Conservation (phyloP, 129 eudicot genomes). For the Silybum marianum region DNA sequence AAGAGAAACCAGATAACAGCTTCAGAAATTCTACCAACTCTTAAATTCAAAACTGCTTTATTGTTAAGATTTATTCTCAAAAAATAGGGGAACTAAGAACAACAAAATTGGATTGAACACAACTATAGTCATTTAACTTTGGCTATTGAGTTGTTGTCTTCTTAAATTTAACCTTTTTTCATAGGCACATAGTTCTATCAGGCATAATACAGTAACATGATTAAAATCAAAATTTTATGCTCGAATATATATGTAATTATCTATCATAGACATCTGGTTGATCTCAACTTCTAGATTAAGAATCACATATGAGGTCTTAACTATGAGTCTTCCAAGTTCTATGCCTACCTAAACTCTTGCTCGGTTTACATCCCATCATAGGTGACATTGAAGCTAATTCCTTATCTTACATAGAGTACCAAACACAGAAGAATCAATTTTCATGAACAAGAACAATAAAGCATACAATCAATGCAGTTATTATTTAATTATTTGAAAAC, state of each 20-base stretch:
- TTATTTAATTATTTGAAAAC: slow-evolving; percentile 6
- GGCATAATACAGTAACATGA: slow-evolving; percentile 2
- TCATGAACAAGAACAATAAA: slow-evolving; percentile 15
- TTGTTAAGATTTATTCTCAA: slow-evolving; percentile 4
- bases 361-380: slow-evolving; percentile 13
- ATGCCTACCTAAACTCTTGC: neutral
- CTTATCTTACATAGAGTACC: neutral
- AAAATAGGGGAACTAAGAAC: neutral
- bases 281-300: slow-evolving; percentile 4
- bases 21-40: slow-evolving; percentile 16
- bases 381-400: neutral
- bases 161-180: neutral
- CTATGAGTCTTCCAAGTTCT: neutral
- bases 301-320: slow-evolving; percentile 16
- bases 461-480: neutral
- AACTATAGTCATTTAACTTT: neutral
- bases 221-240: neutral
- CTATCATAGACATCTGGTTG: neutral
- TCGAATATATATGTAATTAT: neutral
- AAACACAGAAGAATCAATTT: neutral
- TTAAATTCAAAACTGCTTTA: slow-evolving; percentile 1
- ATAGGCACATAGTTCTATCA: slow-evolving; percentile 3
- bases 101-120: neutral
- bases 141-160: neutral
- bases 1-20: slow-evolving; percentile 18